Conservation (phyloP, 352 stramenopile genomes). For the Globisporangium orthogonon region DNA sequence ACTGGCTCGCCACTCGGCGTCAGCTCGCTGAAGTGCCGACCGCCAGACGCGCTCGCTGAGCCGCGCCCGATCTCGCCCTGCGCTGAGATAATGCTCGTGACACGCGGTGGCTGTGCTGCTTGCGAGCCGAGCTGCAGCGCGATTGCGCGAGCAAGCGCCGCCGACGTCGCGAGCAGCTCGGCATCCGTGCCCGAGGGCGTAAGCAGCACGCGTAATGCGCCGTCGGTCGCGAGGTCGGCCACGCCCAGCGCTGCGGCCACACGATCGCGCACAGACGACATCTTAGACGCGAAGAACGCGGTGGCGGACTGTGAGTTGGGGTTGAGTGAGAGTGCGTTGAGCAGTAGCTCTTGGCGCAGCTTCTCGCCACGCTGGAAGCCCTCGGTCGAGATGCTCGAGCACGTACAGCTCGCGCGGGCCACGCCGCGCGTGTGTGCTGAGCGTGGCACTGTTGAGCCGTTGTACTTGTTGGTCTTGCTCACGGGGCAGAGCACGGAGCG, state of each 20-base stretch:
- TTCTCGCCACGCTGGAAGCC: conserved; percentile 60
- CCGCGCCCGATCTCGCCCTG: conserved; percentile 81
- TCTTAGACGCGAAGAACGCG: conserved; percentile 66
- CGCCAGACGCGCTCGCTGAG: conserved; percentile 64
- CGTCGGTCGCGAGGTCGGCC: conserved; percentile 38
- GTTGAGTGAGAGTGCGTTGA: conserved; percentile 81
- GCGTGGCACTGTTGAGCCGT: conserved; percentile 67
- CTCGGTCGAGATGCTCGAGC: conserved; percentile 67
- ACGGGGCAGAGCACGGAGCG: conserved; percentile 65
- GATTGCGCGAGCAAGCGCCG: conserved; percentile 58
- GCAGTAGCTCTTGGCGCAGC: conserved; percentile 64
- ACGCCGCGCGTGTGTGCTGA: conserved; percentile 29
- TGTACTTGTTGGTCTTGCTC: conserved; percentile 87
- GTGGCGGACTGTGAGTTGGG: conserved; percentile 62
- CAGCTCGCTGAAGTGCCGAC: conserved; percentile 78
- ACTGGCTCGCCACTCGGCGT: conserved; percentile 61
- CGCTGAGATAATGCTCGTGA: conserved; percentile 81
- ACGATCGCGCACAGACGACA: conserved; percentile 41
- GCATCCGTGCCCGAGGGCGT: conserved; percentile 84
- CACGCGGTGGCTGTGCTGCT: conserved; percentile 18
- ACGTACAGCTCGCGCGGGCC: conserved; percentile 77
- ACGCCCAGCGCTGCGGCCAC: conserved; percentile 56
- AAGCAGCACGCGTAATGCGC: conserved; percentile 52
- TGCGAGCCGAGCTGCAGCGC: conserved; percentile 18
- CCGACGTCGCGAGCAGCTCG: conserved; percentile 73